Conservation (phyloP, 2,329 filamentous ascomycete species). For the Cladophialophora exuberans region DNA sequence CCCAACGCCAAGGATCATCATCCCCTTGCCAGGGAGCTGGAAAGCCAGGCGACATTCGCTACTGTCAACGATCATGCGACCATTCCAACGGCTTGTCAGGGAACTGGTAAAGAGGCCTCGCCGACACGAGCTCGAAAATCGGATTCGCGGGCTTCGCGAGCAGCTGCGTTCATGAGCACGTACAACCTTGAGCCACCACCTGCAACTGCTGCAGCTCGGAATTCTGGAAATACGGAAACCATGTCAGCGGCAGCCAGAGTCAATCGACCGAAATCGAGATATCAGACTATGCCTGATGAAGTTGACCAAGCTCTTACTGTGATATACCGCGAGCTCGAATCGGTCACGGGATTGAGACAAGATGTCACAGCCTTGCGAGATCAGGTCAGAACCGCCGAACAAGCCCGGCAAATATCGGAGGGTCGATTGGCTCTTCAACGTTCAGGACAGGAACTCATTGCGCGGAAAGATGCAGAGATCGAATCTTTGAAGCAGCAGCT, state of each 20-base stretch:
- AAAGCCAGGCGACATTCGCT: background rate
- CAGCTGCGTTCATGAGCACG: background rate
- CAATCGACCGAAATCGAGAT: constrained; percentile 5
- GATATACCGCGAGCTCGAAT: constrained; percentile 7
- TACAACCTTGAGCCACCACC: background rate
- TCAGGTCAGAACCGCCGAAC: background rate
- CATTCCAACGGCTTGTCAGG: background rate
- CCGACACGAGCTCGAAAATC: background rate
- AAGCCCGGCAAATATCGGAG: constrained; percentile 3
- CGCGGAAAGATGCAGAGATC: constrained; percentile 2
- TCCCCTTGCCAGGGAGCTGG: background rate
- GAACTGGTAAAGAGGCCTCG: background rate
- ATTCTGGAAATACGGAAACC: background rate
- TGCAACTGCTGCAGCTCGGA: background rate
- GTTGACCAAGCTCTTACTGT: constrained; percentile 8
- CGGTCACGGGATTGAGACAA: background rate
- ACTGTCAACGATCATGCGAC: background rate
- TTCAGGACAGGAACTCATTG: background rate
- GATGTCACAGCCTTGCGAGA: background rate
- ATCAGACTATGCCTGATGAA: constrained; percentile 11
- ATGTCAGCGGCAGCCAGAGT: background rate
- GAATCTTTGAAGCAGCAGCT: constrained; percentile 1
- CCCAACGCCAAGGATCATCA: background rate
- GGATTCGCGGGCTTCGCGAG: background rate
- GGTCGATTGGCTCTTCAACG: constrained; percentile 4